Conservation (phyloP, 192 early-diverging fungal genomes). For the Podila horticola region DNA sequence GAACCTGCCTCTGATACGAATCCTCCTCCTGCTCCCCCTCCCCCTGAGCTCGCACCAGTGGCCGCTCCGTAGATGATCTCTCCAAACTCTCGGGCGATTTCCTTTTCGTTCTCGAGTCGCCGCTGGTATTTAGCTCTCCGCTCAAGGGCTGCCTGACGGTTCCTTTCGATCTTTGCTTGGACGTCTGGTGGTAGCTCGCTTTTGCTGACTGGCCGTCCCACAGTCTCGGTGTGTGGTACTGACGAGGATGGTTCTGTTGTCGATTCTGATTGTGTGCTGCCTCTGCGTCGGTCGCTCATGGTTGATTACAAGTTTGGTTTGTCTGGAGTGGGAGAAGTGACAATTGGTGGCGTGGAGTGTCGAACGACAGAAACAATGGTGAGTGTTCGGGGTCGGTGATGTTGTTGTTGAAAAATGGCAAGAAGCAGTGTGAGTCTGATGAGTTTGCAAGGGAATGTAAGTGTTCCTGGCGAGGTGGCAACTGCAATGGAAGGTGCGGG, state of each 20-base stretch:
- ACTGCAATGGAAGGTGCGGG: too few relatives aligned
- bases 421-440: too few relatives aligned
- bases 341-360: neutral
- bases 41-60: too few relatives aligned
- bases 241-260: neutral
- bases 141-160: constrained; percentile 35
- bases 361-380: neutral
- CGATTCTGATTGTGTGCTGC: neutral
- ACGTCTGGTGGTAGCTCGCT: constrained; percentile 30
- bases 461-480: too few relatives aligned
- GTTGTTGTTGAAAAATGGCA: too few relatives aligned
- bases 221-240: constrained; percentile 22
- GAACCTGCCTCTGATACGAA: neutral
- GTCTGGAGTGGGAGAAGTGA: neutral
- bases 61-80: neutral
- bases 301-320: too few relatives aligned
- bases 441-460: too few relatives aligned
- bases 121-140: constrained; percentile 25
- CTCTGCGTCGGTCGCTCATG: neutral
- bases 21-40: neutral
- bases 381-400: too few relatives aligned
- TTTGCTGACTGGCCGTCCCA: constrained; percentile 27
- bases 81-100: constrained; percentile 27
- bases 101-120: constrained; percentile 15
- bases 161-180: constrained; percentile 44